Percentiles rank a stretch among this genome's conserved stretches.
Conservation (phyloP, 768 basidiomycete genomes). For the Agrocybe pediades region DNA sequence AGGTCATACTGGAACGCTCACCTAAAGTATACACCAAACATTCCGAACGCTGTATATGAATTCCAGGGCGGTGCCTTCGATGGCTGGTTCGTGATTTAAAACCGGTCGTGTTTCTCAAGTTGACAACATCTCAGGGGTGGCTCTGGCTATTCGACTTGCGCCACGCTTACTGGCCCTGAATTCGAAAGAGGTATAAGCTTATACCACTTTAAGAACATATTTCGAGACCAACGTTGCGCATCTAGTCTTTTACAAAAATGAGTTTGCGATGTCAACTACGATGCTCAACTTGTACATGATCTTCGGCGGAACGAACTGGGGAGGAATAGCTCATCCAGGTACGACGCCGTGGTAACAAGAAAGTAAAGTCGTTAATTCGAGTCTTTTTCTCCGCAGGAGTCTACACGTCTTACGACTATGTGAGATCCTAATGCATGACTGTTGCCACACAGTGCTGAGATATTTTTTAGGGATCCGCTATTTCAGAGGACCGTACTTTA, state of each 20-base stretch:
- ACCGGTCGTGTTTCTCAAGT: neutral
- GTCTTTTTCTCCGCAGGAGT: conserved; percentile 29
- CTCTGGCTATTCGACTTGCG: conserved; percentile 33
- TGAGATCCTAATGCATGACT: conserved; percentile 13
- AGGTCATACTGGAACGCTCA: conserved; percentile 44
- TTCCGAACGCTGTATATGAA: conserved; percentile 43
- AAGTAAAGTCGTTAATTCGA: neutral
- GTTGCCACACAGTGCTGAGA: neutral
- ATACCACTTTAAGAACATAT: neutral
- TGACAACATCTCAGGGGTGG: conserved; percentile 38
- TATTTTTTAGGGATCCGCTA: conserved; percentile 46
- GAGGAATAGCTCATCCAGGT: conserved; percentile 41
- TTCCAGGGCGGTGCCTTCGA: conserved; percentile 57
- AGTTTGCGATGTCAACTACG: conserved; percentile 48
- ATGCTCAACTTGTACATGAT: conserved; percentile 54
- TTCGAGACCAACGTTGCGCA: neutral
- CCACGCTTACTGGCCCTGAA: conserved; percentile 37
- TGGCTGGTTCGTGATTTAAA: conserved; percentile 34
- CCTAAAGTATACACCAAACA: conserved; percentile 34
- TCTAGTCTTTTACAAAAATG: conserved; percentile 49
- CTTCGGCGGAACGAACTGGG: conserved; percentile 55
- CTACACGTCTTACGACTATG: conserved; percentile 49
- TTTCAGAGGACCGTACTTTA: conserved; percentile 52
- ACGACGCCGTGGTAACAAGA: neutral
- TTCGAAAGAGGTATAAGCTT: conserved; percentile 50